phyloP scores from a whole-genome alignment of 2,329 filamentous ascomycete species.

The Colletotrichum paranaense region DNA sequence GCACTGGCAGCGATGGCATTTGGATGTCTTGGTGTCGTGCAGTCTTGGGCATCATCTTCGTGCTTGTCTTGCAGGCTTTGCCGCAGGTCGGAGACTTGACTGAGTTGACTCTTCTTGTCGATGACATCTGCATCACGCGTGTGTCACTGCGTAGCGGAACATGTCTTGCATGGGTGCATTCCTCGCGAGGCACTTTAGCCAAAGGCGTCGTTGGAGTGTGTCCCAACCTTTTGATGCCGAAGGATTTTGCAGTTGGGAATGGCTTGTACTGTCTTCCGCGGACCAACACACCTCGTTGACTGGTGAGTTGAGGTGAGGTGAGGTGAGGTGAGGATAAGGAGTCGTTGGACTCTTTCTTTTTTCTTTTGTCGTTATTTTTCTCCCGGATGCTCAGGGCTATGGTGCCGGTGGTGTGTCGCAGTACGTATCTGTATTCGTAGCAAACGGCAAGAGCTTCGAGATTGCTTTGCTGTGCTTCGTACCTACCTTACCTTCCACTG shows the following conservation, averaged over 20 bases:
- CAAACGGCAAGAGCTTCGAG: background rate
- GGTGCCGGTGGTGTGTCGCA: background rate
- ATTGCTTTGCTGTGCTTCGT: background rate
- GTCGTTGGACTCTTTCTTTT: background rate
- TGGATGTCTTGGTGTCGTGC: slow-evolving; percentile 5
- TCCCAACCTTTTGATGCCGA: background rate
- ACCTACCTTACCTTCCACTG: background rate
- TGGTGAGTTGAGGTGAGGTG: background rate
- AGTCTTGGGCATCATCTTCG: background rate
- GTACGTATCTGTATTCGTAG: too few species aligned
- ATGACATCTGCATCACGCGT: background rate
- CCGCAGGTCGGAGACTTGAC: background rate
- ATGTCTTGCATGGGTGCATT: background rate
- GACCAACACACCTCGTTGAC: background rate
- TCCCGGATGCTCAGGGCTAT: background rate
- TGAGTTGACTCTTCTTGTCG: background rate
- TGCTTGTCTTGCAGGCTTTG: background rate
- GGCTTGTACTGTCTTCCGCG: background rate
- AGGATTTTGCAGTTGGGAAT: background rate
- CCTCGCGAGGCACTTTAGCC: background rate
- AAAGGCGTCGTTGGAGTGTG: background rate
- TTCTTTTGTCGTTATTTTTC: background rate
- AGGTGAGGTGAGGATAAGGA: background rate
- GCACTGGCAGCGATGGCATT: background rate
- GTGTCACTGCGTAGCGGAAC: background rate